Conservation (phyloP, 2,329 filamentous ascomycete species). For the Leptosphaerulina australis region DNA sequence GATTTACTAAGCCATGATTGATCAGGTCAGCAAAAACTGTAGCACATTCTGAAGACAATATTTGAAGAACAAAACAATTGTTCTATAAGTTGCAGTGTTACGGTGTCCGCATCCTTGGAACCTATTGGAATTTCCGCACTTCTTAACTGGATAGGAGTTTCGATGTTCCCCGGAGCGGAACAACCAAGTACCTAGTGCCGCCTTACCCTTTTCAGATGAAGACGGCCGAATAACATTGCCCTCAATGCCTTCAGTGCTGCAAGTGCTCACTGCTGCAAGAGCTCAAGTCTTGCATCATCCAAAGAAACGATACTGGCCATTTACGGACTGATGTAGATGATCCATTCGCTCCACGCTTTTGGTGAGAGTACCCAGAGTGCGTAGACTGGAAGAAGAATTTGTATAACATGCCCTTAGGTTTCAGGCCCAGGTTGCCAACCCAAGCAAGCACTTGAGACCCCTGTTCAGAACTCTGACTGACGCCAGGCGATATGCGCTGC, state of each 20-base stretch:
- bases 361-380: slow-evolving; percentile 57
- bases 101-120: too few species aligned
- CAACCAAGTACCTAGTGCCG: too few species aligned
- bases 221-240: slow-evolving; percentile 44
- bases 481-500: neutral
- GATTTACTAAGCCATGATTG: too few species aligned
- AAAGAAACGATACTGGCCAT: slow-evolving; percentile 1
- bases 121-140: too few species aligned
- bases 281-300: neutral
- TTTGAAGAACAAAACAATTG: too few species aligned
- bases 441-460: neutral
- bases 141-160: too few species aligned
- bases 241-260: slow-evolving; percentile 49
- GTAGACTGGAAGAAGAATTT: slow-evolving; percentile 50
- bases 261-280: slow-evolving; percentile 26
- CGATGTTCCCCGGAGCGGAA: too few species aligned
- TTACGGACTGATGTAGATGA: slow-evolving; percentile 47
- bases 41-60: too few species aligned
- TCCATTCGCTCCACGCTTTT: slow-evolving; percentile 52
- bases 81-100: too few species aligned
- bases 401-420: slow-evolving; percentile 49
- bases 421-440: slow-evolving; percentile 20
- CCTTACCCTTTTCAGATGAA: too few species aligned
- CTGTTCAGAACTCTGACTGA: too few species aligned
- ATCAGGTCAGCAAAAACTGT: too few species aligned